Conservation (phyloP, 2,329 filamentous ascomycete genomes). For the Ophiobolus disseminans region DNA sequence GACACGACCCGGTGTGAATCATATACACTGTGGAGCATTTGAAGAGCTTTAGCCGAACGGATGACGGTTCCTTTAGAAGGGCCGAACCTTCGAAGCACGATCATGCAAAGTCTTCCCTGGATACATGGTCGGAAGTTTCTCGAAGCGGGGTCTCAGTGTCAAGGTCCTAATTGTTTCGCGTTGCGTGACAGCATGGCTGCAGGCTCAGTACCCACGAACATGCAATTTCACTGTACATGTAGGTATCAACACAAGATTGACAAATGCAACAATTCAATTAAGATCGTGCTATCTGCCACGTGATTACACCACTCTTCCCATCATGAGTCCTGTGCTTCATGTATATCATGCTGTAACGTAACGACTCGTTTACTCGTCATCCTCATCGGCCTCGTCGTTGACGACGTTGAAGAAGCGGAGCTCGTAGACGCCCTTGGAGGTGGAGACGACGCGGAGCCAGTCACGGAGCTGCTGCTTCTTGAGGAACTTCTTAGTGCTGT, state of each 20-base stretch:
- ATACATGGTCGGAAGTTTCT: too few relatives aligned
- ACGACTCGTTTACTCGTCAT: slow-evolving; percentile 81
- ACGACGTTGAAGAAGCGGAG: slow-evolving; percentile 99
- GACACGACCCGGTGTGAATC: background rate
- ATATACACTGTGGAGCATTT: too few relatives aligned
- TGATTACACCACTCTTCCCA: slow-evolving; percentile 25
- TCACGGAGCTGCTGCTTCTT: slow-evolving; percentile 99
- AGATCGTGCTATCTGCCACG: slow-evolving; percentile 41
- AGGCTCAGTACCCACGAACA: too few relatives aligned
- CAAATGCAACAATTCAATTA: slow-evolving; percentile 36
- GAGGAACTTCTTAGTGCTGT: slow-evolving; percentile 99
- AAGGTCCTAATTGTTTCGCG: too few relatives aligned
- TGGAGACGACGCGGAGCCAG: slow-evolving; percentile 99
- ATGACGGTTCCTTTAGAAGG: too few relatives aligned
- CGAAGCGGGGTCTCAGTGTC: too few relatives aligned
- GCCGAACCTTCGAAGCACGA: too few relatives aligned
- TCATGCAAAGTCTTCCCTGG: too few relatives aligned
- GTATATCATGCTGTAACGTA: slow-evolving; percentile 23
- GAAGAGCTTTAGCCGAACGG: too few relatives aligned
- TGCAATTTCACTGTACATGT: background rate
- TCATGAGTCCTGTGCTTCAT: slow-evolving; percentile 21
- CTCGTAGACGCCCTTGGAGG: slow-evolving; percentile 98
- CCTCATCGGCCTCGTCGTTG: slow-evolving; percentile 96
- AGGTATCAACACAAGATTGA: slow-evolving; percentile 5
- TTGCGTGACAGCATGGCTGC: background rate